A percentile compares a stretch with the other conserved stretches of the same genome.
phyloP scores from a whole-genome alignment of 2,329 filamentous ascomycete genomes.

The Juglanconis sp. region DNA sequence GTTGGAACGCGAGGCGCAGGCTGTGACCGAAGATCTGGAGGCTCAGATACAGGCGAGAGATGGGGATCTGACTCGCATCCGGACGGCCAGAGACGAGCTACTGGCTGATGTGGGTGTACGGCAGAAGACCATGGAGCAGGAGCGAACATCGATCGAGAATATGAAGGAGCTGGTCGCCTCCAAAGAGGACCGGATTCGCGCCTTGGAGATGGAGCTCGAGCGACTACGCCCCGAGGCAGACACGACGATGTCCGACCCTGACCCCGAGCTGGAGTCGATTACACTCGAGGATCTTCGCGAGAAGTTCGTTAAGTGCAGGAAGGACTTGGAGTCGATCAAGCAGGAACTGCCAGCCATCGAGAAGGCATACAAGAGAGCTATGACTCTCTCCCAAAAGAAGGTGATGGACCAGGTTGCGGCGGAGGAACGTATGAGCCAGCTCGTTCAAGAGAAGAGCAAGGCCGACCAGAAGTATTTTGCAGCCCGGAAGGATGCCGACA shows the following conservation, averaged over 20 bases:
- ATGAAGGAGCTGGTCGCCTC: slow-evolving; percentile 77
- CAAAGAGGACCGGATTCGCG: slow-evolving; percentile 74
- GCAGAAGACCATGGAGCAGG: slow-evolving; percentile 76
- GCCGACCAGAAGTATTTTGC: slow-evolving; percentile 98
- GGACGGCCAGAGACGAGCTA: slow-evolving; percentile 80
- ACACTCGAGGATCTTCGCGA: slow-evolving; percentile 68
- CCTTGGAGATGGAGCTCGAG: slow-evolving; percentile 78
- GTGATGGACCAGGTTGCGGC: slow-evolving; percentile 70
- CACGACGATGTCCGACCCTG: slow-evolving; percentile 40
- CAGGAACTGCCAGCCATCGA: slow-evolving; percentile 87
- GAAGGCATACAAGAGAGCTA: slow-evolving; percentile 85
- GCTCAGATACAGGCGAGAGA: slow-evolving; percentile 77
- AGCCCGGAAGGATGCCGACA: slow-evolving; percentile 90
- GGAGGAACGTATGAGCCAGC: slow-evolving; percentile 73
- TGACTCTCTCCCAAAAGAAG: slow-evolving; percentile 81
- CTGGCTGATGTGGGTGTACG: slow-evolving; percentile 76
- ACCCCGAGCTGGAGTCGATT: slow-evolving; percentile 54
- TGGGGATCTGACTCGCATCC: slow-evolving; percentile 79
- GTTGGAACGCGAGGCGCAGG: slow-evolving; percentile 76
- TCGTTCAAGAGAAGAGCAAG: slow-evolving; percentile 87
- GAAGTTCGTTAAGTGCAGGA: slow-evolving; percentile 72
- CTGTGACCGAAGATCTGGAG: slow-evolving; percentile 72
- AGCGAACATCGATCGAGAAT: slow-evolving; percentile 66
- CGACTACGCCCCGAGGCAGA: slow-evolving; percentile 57
- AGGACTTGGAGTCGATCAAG: slow-evolving; percentile 79